phyloP scores from a whole-genome alignment of 2,329 filamentous ascomycete genomes.

The Davidsoniella eucalypti region DNA sequence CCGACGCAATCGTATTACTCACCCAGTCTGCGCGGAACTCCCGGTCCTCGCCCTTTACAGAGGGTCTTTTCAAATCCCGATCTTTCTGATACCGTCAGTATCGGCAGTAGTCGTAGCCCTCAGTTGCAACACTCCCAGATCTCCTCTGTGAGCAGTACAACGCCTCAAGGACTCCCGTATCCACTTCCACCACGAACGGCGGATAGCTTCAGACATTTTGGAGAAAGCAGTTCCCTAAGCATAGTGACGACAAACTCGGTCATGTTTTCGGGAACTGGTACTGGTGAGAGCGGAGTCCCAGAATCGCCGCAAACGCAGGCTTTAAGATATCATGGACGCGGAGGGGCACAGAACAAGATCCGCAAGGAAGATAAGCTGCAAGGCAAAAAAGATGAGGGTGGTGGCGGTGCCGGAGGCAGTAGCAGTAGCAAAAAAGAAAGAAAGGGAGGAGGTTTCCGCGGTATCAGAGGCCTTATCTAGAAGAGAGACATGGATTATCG shows the following conservation, averaged over 20 bases:
- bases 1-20: slow-evolving; percentile 2
- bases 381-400: slow-evolving; percentile 23
- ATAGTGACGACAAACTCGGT: not conserved
- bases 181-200: slow-evolving; percentile 10
- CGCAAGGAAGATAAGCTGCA: slow-evolving; percentile 26
- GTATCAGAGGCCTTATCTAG: slow-evolving; percentile 22
- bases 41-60: slow-evolving; percentile 21
- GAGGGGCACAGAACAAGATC: slow-evolving; percentile 8
- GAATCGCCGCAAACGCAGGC: slow-evolving; percentile 21
- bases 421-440: slow-evolving; percentile 15
- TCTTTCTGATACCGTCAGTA: slow-evolving; percentile 22
- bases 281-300: not conserved
- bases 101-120: slow-evolving; percentile 12
- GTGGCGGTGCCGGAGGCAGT: too few species aligned
- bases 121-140: not conserved
- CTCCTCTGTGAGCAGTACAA: too few species aligned
- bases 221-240: too few species aligned
- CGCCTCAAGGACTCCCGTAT: not conserved
- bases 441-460: slow-evolving; percentile 20
- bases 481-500: not conserved
- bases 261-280: not conserved
- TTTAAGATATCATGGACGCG: slow-evolving; percentile 17
- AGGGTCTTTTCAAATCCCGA: slow-evolving; percentile 31
- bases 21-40: slow-evolving; percentile 16
- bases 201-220: not conserved